Conservation (phyloP, 345 rosid genomes). For the Aquilaria malaccensis region DNA sequence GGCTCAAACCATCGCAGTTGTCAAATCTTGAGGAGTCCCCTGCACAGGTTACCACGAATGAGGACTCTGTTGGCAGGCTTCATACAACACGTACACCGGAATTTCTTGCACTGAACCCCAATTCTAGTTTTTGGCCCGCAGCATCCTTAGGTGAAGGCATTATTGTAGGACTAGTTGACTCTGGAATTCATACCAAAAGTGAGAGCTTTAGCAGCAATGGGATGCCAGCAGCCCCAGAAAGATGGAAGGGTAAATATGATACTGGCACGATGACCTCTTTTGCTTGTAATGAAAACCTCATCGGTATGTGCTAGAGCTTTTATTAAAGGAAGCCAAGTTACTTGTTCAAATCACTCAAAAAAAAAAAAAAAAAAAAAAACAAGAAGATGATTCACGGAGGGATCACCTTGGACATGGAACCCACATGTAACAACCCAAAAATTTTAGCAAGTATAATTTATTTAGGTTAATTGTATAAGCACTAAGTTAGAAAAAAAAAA, state of each 20-base stretch:
- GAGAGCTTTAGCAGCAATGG: slow-evolving; percentile 25
- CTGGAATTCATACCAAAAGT: slow-evolving; percentile 32
- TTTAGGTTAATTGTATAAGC: no score
- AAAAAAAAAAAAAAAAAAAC: no score
- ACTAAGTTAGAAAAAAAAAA: no score
- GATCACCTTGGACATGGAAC: slow-evolving; percentile 33
- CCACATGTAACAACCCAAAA: slow-evolving; percentile 1
- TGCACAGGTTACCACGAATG: slow-evolving; percentile 2
- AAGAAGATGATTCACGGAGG: slow-evolving; percentile 18
- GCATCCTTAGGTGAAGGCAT: slow-evolving; percentile 22
- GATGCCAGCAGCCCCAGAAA: slow-evolving; percentile 18
- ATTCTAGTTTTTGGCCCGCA: slow-evolving; percentile 25
- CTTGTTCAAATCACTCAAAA: slow-evolving; percentile 4
- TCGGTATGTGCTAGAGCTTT: slow-evolving; percentile 26
- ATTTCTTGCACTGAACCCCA: slow-evolving; percentile 30
- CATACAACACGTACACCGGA: slow-evolving; percentile 29
- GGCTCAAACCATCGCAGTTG: slow-evolving; percentile 2
- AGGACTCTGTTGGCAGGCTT: slow-evolving; percentile 28
- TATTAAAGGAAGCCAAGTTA: slow-evolving; percentile 14
- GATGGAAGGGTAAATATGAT: slow-evolving; percentile 37
- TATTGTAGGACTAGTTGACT: slow-evolving; percentile 30
- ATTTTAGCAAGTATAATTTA: no score
- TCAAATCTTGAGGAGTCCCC: not conserved
- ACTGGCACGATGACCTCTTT: slow-evolving; percentile 17
- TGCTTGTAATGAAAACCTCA: slow-evolving; percentile 31